These are phyloP conservation scores for Begonia peltatifolia DNA, from an alignment of 306 rosid species.

Conservation along the genomic window DNA sequence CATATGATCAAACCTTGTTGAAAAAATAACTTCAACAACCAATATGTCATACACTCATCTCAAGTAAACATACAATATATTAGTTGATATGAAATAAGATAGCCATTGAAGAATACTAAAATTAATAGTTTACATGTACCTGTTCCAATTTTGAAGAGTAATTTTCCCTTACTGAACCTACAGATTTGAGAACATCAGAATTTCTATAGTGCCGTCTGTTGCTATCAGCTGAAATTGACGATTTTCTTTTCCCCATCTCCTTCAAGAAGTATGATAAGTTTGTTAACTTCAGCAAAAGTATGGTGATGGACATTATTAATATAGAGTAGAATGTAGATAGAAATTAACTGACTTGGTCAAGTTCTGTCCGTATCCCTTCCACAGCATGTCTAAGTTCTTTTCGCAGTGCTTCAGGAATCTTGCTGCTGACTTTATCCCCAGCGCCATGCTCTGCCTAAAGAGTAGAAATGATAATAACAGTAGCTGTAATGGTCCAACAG, in stretches of 20 bases:
- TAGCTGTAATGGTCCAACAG: conserved; percentile 8
- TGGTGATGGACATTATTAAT: not conserved
- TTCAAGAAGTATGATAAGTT: conserved; percentile 19
- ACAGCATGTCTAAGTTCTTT: conserved; percentile 53
- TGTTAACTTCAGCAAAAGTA: not conserved
- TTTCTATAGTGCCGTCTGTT: conserved; percentile 27
- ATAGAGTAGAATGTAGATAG: conserved; percentile 9
- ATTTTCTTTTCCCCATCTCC: conserved; percentile 44
- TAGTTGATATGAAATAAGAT: not conserved
- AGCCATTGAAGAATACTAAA: not conserved
- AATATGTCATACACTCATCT: too few relatives aligned
- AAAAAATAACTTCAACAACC: too few relatives aligned
- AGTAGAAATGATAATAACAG: conserved; percentile 12
- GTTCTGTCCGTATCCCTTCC: conserved; percentile 44
- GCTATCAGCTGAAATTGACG: conserved; percentile 22
- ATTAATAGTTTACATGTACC: conserved; percentile 18
- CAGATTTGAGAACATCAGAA: conserved; percentile 35
- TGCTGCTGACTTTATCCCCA: conserved; percentile 26
- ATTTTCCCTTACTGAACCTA: conserved; percentile 46
- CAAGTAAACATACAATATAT: too few relatives aligned
- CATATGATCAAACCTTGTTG: too few relatives aligned
- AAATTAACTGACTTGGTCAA: conserved; percentile 39
- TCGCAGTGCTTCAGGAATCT: conserved; percentile 39
- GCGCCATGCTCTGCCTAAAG: conserved; percentile 40
- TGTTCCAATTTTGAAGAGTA: conserved; percentile 65